Base-by-base conservation (phyloP, 768 basidiomycete species). In the Calocybe gangraenosa region DNA sequence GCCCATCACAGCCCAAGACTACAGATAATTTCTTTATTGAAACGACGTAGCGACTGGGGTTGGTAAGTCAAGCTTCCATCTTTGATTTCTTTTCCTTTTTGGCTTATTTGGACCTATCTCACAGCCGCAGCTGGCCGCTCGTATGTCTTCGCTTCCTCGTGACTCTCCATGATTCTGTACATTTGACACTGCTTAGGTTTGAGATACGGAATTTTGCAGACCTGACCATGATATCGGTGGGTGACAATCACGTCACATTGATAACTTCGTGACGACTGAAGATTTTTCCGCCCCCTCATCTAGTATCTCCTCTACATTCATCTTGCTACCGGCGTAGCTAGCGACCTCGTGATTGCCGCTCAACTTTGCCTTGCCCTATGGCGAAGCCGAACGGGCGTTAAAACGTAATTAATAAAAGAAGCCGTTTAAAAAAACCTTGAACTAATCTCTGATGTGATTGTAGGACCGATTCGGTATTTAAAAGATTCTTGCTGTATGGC, bases 251-350 rank as follows among this genome's bases (percentile, higher is more conserved):
- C 8, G 23, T 2, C 38, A 10, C 30, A 22, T 1, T 34, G 4
- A 25, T 14, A n/a, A n/a, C n/a, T n/a, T n/a, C n/a, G n/a, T n/a
- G n/a, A n/a, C n/a, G n/a, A n/a, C n/a, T n/a, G n/a, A n/a, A n/a
- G n/a, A n/a, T n/a, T n/a, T n/a, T 44, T 7, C 11, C 23, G 5
- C 2, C 28, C 6, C 11, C 19, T 3, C 6, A n/a, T 15, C 2
- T 19, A 47, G 50, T 51, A 47, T 15, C 39, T 51, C 20, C 20
- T 51, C n/a, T 47, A 47, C 33, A 11, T 47, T 13, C 32, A 34
- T 3, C 25, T 51, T 10, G 37, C 39, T 3, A 21, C 44, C n/a
- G 45, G 46, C 15, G 41, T 39, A 10, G 7, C 30, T 2, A 34
- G 28, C 20, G 46, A 51, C 17, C 14, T 46, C 7, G 10, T 51